These are phyloP conservation scores for Vitis riparia DNA, from an alignment of 164 flowering plant species.

Conservation along the genomic window DNA sequence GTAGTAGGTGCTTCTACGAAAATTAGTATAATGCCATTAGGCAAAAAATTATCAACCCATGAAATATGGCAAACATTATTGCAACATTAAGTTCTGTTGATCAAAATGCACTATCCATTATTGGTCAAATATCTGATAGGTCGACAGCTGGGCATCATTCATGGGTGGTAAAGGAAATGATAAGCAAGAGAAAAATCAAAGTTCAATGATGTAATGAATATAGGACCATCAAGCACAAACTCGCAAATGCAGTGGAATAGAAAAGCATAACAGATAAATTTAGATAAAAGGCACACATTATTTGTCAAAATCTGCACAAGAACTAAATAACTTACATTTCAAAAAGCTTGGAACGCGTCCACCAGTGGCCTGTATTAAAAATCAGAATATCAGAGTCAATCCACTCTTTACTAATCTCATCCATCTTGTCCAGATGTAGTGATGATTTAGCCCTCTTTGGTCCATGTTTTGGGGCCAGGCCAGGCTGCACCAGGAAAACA, in stretches of 20 bases:
- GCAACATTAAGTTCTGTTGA: too few relatives aligned
- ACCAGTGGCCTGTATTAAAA: constrained; percentile 92
- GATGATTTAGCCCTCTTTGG: constrained; percentile 66
- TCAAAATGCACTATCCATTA: too few relatives aligned
- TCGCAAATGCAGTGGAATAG: not conserved
- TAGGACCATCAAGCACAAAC: too few relatives aligned
- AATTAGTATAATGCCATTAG: too few relatives aligned
- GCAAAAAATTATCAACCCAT: too few relatives aligned
- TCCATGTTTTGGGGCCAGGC: constrained; percentile 42
- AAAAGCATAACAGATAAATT: not conserved
- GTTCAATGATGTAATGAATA: too few relatives aligned
- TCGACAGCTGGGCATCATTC: too few relatives aligned
- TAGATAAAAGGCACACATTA: not conserved
- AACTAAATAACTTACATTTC: constrained; percentile 49
- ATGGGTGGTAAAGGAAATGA: not conserved
- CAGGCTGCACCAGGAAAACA: constrained; percentile 66
- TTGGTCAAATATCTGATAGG: too few relatives aligned
- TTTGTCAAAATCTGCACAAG: too few relatives aligned
- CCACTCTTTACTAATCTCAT: constrained; percentile 63
- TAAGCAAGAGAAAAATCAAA: not conserved
- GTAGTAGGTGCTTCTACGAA: too few relatives aligned
- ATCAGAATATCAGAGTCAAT: constrained; percentile 69
- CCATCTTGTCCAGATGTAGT: constrained; percentile 62
- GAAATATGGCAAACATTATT: too few relatives aligned
- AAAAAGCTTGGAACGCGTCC: constrained; percentile 68